Evolutionary conservation across 768 basidiomycete species (phyloP).

Genomic region (Lactarius sp.): DNA sequence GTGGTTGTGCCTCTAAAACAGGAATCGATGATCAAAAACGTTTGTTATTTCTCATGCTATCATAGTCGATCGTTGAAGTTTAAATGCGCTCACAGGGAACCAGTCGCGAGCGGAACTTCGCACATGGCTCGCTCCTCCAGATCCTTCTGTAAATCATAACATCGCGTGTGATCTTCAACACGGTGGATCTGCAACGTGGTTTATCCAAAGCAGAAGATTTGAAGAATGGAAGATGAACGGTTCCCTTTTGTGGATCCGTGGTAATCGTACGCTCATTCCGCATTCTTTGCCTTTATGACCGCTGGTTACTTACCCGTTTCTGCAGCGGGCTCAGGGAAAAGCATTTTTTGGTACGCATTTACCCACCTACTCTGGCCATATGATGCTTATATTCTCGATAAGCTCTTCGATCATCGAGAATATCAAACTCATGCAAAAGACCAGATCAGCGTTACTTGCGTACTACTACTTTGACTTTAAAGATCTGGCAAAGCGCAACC

Average conservation of each 20-base stretch:
- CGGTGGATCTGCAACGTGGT: constrained; percentile 1
- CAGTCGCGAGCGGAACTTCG: background rate
- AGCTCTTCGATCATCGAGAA: background rate
- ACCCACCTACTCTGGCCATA: background rate
- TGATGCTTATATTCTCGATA: background rate
- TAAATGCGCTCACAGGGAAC: background rate
- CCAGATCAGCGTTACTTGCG: background rate
- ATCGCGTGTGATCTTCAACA: background rate
- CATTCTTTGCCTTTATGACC: too few relatives aligned
- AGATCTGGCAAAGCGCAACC: background rate
- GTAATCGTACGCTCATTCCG: background rate
- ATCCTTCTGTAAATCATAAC: constrained; percentile 11
- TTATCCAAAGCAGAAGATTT: background rate
- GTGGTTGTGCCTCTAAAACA: background rate
- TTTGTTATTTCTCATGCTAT: background rate
- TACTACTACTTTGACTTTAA: background rate
- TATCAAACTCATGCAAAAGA: background rate
- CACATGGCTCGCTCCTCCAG: constrained; percentile 5
- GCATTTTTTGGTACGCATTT: background rate
- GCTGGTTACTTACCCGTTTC: background rate
- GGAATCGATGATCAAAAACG: background rate
- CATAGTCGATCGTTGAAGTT: background rate
- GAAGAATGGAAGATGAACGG: background rate
- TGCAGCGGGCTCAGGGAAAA: constrained; percentile 8
- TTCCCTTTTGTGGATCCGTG: constrained; percentile 8